Conservation (phyloP, 176 grass and related monocot genomes). For the Leersia perrieri region DNA sequence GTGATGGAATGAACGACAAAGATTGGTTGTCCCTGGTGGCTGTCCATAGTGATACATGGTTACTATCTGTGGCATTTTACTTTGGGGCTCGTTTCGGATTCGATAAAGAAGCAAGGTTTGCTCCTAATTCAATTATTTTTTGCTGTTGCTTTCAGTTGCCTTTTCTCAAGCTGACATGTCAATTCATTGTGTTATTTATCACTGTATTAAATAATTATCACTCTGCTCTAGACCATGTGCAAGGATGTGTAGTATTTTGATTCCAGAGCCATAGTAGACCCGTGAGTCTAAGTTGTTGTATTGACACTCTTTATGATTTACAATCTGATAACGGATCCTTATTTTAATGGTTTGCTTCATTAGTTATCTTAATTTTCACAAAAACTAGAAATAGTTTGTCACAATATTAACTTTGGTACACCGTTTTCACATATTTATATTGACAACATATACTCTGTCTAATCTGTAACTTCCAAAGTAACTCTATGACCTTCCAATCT, state of each 20-base stretch:
- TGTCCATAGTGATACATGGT: slow-evolving; percentile 82
- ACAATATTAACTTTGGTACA: background rate
- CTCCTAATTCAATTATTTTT: background rate
- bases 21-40: slow-evolving; percentile 70
- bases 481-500: background rate
- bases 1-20: slow-evolving; percentile 47
- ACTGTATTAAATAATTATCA: background rate
- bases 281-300: background rate
- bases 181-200: background rate
- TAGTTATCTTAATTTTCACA: background rate
- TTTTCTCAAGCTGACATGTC: background rate
- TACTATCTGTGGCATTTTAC: slow-evolving; percentile 66
- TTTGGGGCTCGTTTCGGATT: slow-evolving; percentile 54
- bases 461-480: background rate
- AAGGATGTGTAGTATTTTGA: background rate
- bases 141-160: background rate
- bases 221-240: background rate
- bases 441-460: background rate
- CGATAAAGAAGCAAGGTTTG: slow-evolving; percentile 61
- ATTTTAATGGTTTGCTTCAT: background rate
- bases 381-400: background rate
- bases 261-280: background rate
- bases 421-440: background rate
- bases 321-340: background rate
- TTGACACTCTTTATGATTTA: background rate